phyloP scores from a whole-genome alignment of 1,139 yeast genomes.

The Zygosaccharomyces pseudobailii region DNA sequence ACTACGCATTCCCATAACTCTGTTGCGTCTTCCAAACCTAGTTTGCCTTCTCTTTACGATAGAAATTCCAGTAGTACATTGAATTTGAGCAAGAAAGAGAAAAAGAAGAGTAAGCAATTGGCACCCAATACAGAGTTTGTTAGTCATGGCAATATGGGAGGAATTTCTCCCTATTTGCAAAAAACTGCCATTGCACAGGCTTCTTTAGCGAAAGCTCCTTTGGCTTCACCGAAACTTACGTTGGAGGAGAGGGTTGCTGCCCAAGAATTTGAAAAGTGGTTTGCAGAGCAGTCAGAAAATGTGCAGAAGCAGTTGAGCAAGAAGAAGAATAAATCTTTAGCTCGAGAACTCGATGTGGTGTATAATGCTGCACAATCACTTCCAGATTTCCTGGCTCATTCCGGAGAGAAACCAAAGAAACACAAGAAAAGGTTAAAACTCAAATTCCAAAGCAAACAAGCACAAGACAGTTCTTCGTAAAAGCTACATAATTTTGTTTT shows the following conservation, averaged over 20 bases:
- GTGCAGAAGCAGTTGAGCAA: conserved; percentile 46
- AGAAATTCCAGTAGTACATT: conserved; percentile 8
- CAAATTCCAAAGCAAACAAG: conserved; percentile 8
- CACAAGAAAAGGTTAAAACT: conserved; percentile 17
- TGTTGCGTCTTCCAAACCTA: conserved; percentile 3
- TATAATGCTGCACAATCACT: conserved; percentile 17
- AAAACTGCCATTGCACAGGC: conserved; percentile 7
- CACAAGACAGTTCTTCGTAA: neutral
- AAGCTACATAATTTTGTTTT: neutral
- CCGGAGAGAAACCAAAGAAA: conserved; percentile 13
- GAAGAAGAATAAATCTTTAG: conserved; percentile 9
- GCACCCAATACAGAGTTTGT: conserved; percentile 17
- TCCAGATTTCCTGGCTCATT: conserved; percentile 15
- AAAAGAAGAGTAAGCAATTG: conserved; percentile 10
- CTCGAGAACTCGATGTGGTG: conserved; percentile 15
- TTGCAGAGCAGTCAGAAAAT: conserved; percentile 56
- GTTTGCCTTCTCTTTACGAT: conserved; percentile 25
- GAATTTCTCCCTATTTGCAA: conserved; percentile 19
- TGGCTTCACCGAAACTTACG: conserved; percentile 21
- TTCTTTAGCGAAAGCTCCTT: neutral
- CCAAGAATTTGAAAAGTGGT: conserved; percentile 42
- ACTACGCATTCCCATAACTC: neutral
- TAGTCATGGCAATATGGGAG: conserved; percentile 21
- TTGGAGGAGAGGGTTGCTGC: conserved; percentile 56
- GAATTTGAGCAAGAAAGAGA: conserved; percentile 13